Evolutionary conservation across 495 filamentous ascomycete species (phyloP).

Genomic region (Bacidia gigantensis): DNA sequence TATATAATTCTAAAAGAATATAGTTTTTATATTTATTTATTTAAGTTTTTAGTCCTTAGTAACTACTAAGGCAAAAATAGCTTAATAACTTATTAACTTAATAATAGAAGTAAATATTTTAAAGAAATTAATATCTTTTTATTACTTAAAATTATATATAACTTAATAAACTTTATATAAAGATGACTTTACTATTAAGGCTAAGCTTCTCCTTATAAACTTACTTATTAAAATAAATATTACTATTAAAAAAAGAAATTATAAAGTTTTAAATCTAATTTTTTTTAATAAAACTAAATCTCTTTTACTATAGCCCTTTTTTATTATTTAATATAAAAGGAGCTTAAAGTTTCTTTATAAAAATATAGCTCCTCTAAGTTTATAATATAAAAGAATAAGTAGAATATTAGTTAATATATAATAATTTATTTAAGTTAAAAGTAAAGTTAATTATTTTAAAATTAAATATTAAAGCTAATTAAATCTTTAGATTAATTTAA

Average conservation of each 20-base stretch:
- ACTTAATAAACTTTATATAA: neutral
- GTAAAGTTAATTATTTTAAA: no score
- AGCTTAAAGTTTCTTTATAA: no score
- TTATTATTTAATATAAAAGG: neutral
- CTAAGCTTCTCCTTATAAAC: neutral
- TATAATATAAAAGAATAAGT: no score
- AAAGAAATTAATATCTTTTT: neutral
- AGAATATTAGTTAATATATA: no score
- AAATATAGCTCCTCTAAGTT: no score
- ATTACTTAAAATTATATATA: neutral
- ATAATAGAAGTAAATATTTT: neutral
- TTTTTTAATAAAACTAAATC: neutral
- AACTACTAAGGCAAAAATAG: no score
- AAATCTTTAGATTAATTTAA: no score
- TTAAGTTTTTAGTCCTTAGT: no score
- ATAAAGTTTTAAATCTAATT: neutral
- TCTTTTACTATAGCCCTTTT: neutral
- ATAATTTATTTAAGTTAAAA: no score
- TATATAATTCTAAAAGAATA: no score
- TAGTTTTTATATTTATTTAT: no score
- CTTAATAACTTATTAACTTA: neutral
- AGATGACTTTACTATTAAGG: neutral
- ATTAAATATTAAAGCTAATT: no score
- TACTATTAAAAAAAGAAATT: neutral
- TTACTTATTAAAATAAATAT: neutral